phyloP scores from a whole-genome alignment of 176 grass and related monocot species.

The Paspalum notatum region DNA sequence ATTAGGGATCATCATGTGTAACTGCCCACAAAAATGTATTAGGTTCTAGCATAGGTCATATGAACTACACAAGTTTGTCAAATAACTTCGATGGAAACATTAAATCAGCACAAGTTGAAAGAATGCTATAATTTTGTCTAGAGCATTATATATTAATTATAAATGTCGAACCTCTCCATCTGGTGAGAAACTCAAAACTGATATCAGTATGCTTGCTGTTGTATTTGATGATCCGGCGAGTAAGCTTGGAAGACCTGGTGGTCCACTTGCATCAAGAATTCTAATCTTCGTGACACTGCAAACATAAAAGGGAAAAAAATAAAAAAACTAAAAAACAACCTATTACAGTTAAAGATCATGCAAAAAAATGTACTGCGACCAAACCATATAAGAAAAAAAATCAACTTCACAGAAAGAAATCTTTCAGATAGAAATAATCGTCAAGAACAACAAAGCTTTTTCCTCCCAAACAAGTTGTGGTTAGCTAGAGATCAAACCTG shows the following conservation, averaged over 20 bases:
- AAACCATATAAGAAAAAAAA: constrained; percentile 10
- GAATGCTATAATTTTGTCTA: constrained; percentile 18
- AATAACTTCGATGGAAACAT: constrained; percentile 16
- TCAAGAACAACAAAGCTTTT: background rate
- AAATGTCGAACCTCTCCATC: constrained; percentile 81
- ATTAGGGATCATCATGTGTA: background rate
- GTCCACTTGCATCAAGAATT: constrained; percentile 94
- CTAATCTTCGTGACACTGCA: constrained; percentile 93
- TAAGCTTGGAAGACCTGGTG: constrained; percentile 86
- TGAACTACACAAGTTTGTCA: background rate
- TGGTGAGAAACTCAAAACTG: constrained; percentile 87
- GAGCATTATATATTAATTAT: constrained; percentile 6
- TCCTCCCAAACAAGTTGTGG: background rate
- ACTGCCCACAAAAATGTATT: background rate
- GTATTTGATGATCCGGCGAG: constrained; percentile 66
- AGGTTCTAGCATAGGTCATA: background rate
- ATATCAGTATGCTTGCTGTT: constrained; percentile 62
- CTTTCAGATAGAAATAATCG: background rate
- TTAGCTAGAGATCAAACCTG: background rate
- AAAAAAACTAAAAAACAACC: constrained; percentile 25
- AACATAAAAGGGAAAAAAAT: constrained; percentile 21
- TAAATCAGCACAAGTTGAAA: constrained; percentile 18
- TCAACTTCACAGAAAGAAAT: background rate
- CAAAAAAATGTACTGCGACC: constrained; percentile 9
- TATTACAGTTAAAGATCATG: background rate